Evolutionary conservation across 352 stramenopile species (phyloP).

Genomic region (Detonula confervacea): DNA sequence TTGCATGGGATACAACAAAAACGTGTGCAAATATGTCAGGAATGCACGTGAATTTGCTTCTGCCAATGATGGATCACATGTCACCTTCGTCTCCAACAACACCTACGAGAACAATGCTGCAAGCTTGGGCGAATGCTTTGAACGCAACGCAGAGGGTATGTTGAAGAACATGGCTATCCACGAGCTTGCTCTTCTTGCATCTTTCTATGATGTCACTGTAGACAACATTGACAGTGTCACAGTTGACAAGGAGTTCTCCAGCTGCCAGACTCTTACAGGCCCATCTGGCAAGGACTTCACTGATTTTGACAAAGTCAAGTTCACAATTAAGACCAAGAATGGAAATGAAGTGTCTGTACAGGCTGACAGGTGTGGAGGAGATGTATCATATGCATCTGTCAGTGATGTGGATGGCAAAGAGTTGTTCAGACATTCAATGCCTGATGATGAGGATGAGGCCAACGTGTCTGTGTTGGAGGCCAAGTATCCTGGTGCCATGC

Average conservation of each 20-base stretch:
- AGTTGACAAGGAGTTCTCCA: conserved; percentile 47
- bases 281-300: conserved; percentile 56
- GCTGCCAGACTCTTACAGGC: conserved; percentile 45
- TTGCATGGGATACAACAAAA: conserved; percentile 88
- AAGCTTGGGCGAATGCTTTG: conserved; percentile 83
- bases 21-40: conserved; percentile 84
- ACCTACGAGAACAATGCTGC: conserved; percentile 67
- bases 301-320: conserved; percentile 63
- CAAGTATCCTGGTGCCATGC: conserved; percentile 73
- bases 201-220: conserved; percentile 79
- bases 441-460: conserved; percentile 57
- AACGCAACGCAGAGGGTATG: conserved; percentile 86
- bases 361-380: conserved; percentile 75
- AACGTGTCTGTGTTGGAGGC: conserved; percentile 51
- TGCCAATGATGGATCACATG: conserved; percentile 57
- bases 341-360: conserved; percentile 64
- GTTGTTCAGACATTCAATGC: conserved; percentile 64
- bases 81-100: conserved; percentile 85
- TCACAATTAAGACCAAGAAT: conserved; percentile 70
- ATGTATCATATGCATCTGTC: conserved; percentile 72
- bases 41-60: conserved; percentile 76
- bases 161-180: conserved; percentile 87
- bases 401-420: conserved; percentile 64
- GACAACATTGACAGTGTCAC: conserved; percentile 70
- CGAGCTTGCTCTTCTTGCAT: conserved; percentile 72